These are phyloP conservation scores for Aspergillus leporis DNA, from an alignment of 495 filamentous ascomycete genomes.

Conservation along the genomic window DNA sequence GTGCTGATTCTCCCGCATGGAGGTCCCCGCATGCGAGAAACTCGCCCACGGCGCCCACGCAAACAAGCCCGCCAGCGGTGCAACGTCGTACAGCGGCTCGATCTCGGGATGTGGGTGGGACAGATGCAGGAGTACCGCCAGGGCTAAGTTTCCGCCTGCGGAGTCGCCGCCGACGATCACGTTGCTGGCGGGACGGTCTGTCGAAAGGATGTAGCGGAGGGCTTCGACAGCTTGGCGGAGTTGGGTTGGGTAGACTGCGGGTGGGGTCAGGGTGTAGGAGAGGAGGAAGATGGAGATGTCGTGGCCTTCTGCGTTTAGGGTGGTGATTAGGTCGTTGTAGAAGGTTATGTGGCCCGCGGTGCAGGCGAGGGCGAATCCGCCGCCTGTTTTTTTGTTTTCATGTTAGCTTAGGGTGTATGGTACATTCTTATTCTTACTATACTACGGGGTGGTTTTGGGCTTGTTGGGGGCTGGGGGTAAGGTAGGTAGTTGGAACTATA, in stretches of 20 bases:
- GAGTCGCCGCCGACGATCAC: slow-evolving; percentile 63
- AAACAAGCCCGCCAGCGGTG: slow-evolving; percentile 49
- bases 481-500: no score
- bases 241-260: slow-evolving; percentile 56
- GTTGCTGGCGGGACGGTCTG: slow-evolving; percentile 38
- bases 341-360: slow-evolving; percentile 46
- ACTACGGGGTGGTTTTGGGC: background rate
- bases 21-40: slow-evolving; percentile 43
- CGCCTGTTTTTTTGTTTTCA: slow-evolving; percentile 42
- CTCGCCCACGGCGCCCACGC: slow-evolving; percentile 57
- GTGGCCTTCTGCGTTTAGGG: slow-evolving; percentile 43
- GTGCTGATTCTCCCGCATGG: slow-evolving; percentile 44
- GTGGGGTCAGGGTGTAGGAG: slow-evolving; percentile 58
- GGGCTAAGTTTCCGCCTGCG: slow-evolving; percentile 60
- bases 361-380: slow-evolving; percentile 56
- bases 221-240: slow-evolving; percentile 54
- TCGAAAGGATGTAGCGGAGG: slow-evolving; percentile 53
- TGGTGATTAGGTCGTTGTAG: slow-evolving; percentile 42
- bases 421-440: no score
- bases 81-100: slow-evolving; percentile 25
- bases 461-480: background rate
- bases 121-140: slow-evolving; percentile 57
- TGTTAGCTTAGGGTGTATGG: background rate
- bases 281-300: slow-evolving; percentile 53
- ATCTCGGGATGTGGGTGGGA: slow-evolving; percentile 59